Base-by-base conservation (phyloP, 495 filamentous ascomycete genomes). In the Apodospora peruviana region DNA sequence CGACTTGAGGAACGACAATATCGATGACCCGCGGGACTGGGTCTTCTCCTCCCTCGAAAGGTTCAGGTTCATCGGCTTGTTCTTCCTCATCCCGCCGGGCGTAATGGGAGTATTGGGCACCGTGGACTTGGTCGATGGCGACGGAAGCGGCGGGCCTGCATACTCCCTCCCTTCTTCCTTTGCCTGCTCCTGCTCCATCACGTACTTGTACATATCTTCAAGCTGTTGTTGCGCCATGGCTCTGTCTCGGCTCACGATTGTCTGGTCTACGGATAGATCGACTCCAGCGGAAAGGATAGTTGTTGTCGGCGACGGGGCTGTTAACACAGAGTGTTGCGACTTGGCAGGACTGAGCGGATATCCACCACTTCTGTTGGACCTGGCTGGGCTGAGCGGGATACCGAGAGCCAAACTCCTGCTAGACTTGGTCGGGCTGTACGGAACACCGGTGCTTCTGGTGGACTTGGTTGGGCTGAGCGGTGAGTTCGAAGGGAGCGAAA, bases 121-220 rank as follows among this genome's bases (percentile, higher is more conserved):
- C 18, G 23, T 35, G 39, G 39, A 68, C 60, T 29, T 68, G 59
- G 20, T 61, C 48, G 50, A 67, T 53, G 48, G 71, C 23, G 37
- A 60, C 43, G 46, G 64, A 19, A 62, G 41, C 11, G 52, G 27
- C 9, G 62, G 62, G 44, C 22, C 69, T 63, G 48, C 68, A 68
- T 44, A 79, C 70, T 67, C 48, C 23, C 59, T 48, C n/a, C 62
- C 62, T n/a, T 56, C 54, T 17, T 44, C 52, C 40, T 87, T 86
- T 41, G 80, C 79, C 32, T 81, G 83, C 66, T 94, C 88, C 43
- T 91, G 86, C 67, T 87, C 88, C 86, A 95, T 85, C 51, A 95
- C 90, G 38, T 90, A 85, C 42, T 82, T 87, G 62, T 96, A 96
- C 57, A 96, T 81, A 64, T 87, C 83, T 61, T 93, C 89, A 70